Conservation (phyloP, 805 yeast species). For the Yarrowia sp. region DNA sequence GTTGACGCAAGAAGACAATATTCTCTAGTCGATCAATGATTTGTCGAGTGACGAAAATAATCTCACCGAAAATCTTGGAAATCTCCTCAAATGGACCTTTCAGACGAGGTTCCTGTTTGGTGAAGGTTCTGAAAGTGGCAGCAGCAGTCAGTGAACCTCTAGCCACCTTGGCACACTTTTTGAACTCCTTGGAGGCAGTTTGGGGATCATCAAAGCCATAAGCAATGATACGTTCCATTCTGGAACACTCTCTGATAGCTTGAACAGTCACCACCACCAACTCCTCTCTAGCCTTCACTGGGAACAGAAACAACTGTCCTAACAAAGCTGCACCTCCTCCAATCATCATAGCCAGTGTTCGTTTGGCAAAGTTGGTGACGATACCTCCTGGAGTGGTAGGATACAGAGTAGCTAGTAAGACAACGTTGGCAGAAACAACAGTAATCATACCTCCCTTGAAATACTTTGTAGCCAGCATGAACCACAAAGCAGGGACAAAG, state of each 20-base stretch:
- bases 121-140: conserved; percentile 36
- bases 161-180: conserved; percentile 41
- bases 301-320: conserved; percentile 48
- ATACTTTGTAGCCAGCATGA: conserved; percentile 47
- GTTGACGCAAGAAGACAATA: conserved; percentile 44
- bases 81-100: conserved; percentile 47
- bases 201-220: conserved; percentile 43
- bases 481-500: conserved; percentile 49
- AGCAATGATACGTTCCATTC: conserved; percentile 43
- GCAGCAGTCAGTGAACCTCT: conserved; percentile 45
- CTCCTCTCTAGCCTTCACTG: conserved; percentile 49
- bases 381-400: conserved; percentile 46
- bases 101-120: conserved; percentile 46
- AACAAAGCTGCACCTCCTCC: conserved; percentile 51
- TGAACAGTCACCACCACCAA: conserved; percentile 45
- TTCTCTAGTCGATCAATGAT: conserved; percentile 50
- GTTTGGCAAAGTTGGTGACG: conserved; percentile 47
- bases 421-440: conserved; percentile 48
- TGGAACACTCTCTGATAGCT: conserved; percentile 44
- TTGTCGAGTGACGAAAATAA: conserved; percentile 48
- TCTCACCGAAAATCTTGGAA: conserved; percentile 45
- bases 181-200: conserved; percentile 39
- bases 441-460: conserved; percentile 53
- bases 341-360: conserved; percentile 51
- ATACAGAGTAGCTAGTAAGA: conserved; percentile 46